Evolutionary conservation across 2,329 filamentous ascomycete species (phyloP), one percentile per base, ranked within the genome.

Genomic region (Ampelomyces quisqualis): DNA sequence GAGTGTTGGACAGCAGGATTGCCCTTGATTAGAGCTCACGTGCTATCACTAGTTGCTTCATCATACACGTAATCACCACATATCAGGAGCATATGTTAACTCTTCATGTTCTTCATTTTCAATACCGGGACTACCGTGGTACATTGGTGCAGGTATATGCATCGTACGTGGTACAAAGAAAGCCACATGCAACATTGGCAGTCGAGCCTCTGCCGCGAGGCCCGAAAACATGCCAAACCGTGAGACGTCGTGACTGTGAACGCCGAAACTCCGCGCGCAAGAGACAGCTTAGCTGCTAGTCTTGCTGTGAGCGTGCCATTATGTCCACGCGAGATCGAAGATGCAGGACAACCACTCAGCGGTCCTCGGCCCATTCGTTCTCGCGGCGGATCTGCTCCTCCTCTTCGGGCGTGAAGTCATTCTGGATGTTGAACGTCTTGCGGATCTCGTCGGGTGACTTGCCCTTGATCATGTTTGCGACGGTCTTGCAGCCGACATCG

Each of bases 391-490:
- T 98, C 79, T 98, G 93, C 67, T 98, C 93, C 72, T 98, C 93
- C 75, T 98, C 93, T 72, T 98, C 93, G 2, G 91, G 89, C 0
- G 93, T 97, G 75, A 98, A 98, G 71, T 98, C 93, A 62, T 98
- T 98, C 64, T 94, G 93, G 64, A 98, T 98, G 76, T 98, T 98
- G 78, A 98, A 98, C 0, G 93, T 98, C 80, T 97, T 98, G 36
- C 93, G 88, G 62, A 98, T 98, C 77, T 98, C 93, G 70, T 98
- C 93, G 3, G 93, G 93, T 0, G 90, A 95, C 80, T 98, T 98
- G 75, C 93, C 93, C 86, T 98, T 98, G 79, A 98, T 98, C 93
- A 98, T 98, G 75, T 98, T 98, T 49, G 93, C 93, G 11, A 98
- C 93, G 0, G 93, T 98, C 82, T 98, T 98, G 82, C 93, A 98